A percentile compares a stretch with the other conserved stretches of the same genome.
These are phyloP conservation scores for Cenchrus fungigraminus DNA, from an alignment of 176 grass and related monocot genomes.

Conservation along the genomic window DNA sequence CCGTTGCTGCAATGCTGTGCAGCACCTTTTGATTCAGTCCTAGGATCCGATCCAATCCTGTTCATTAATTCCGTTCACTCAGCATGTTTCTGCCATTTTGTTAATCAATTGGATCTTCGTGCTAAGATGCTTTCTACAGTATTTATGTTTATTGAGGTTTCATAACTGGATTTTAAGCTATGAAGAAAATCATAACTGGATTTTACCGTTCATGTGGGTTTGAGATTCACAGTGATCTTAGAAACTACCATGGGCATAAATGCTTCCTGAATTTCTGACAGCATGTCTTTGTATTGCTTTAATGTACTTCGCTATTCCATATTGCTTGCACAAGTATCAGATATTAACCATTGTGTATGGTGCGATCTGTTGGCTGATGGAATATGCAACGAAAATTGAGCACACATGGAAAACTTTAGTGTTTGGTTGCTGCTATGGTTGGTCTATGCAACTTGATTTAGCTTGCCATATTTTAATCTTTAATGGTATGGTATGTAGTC, in stretches of 20 bases:
- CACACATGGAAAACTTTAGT: slow-evolving; percentile 27
- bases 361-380: slow-evolving; percentile 2
- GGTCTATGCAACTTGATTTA: slow-evolving; percentile 9
- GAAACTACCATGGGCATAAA: slow-evolving; percentile 29
- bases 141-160: slow-evolving; percentile 14
- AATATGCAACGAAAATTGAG: slow-evolving; percentile 11
- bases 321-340: background rate
- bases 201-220: slow-evolving; percentile 12
- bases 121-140: slow-evolving; percentile 16
- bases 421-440: slow-evolving; percentile 31
- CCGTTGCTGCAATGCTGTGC: slow-evolving; percentile 7
- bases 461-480: background rate
- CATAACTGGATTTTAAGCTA: slow-evolving; percentile 8
- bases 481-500: slow-evolving; percentile 11
- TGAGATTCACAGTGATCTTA: slow-evolving; percentile 11
- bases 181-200: background rate
- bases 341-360: slow-evolving; percentile 1
- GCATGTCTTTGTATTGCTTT: background rate
- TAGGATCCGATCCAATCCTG: slow-evolving; percentile 37
- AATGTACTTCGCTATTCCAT: background rate
- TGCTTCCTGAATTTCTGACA: background rate
- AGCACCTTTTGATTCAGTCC: slow-evolving; percentile 35
- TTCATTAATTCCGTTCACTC: slow-evolving; percentile 4
- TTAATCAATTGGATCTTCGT: background rate
- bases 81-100: slow-evolving; percentile 33